Conservation (phyloP, 2,329 filamentous ascomycete species). For the Onygenales sp. region DNA sequence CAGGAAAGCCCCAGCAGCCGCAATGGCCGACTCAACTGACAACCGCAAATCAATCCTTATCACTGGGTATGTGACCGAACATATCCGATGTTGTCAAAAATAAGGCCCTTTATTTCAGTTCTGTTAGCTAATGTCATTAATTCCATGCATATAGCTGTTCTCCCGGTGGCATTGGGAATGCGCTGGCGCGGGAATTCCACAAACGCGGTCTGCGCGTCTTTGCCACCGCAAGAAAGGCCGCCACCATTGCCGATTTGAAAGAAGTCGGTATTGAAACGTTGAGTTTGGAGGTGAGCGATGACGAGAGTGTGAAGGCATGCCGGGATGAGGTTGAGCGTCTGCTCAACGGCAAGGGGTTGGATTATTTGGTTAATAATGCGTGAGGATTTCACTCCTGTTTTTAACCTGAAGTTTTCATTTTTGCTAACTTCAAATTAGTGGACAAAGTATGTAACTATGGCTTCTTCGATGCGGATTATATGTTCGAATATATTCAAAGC, state of each 20-base stretch:
- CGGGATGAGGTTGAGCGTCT: conserved; percentile 37
- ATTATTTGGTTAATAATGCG: conserved; percentile 52
- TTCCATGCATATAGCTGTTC: conserved; percentile 30
- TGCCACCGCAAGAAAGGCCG: conserved; percentile 46
- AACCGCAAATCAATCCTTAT: conserved; percentile 32
- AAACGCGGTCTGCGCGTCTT: conserved; percentile 45
- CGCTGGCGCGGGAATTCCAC: conserved; percentile 49
- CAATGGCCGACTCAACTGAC: conserved; percentile 20
- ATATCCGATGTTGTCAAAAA: neutral
- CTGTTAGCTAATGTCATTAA: neutral
- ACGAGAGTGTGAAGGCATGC: conserved; percentile 40
- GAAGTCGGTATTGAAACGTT: conserved; percentile 46
- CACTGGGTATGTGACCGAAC: conserved; percentile 25
- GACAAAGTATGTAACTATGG: conserved; percentile 7
- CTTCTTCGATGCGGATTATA: neutral
- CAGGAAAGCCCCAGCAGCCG: neutral
- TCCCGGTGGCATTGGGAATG: conserved; percentile 49
- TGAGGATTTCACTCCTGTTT: conserved; percentile 14
- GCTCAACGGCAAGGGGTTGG: conserved; percentile 39
- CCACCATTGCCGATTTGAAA: conserved; percentile 40
- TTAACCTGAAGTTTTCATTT: neutral
- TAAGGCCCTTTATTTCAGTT: neutral
- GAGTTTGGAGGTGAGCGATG: conserved; percentile 43
- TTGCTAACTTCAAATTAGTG: conserved; percentile 5
- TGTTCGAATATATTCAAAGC: neutral